Base-by-base conservation (phyloP, 2,329 filamentous ascomycete genomes). In the Moelleriella libera region DNA sequence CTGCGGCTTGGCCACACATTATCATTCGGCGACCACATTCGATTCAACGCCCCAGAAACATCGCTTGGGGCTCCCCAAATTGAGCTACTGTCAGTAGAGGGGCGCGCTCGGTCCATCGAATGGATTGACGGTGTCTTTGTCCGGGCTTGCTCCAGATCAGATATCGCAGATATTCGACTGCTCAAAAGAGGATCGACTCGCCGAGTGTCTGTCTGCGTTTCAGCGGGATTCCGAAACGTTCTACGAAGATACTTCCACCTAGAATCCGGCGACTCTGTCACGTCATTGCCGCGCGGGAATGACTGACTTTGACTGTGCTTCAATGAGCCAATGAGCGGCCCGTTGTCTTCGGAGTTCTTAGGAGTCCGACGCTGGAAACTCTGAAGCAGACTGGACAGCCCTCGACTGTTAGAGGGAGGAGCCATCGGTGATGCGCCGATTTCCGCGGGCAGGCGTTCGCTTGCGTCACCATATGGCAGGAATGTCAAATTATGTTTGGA, bases 221-320 rank as follows among this genome's bases (percentile, higher is more conserved):
- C 2, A 68, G 66, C 0, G 68, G 72, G 74, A 56, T 72, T 75
- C 21, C 75, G 69, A 50, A 71, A 72, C 57, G 79, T 80, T 75
- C 75, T 85, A 49, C 50, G 49, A n/a, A 74, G 71, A 43, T 81
- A 70, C 40, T 75, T 71, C 29, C 78, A 76, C 62, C 67, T 77
- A 61, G 60, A 77, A 51, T 57, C 70, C 60, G 65, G 64, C 52
- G 58, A 67, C 57, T 74, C 83, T 54, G 61, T 62, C 10, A 80
- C 78, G 28, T 76, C 84, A 51, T 65, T 65, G 50, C 74, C 72
- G 14, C 76, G 69, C 5, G 86, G 86, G 53, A 92, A 79, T 0
- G 86, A 90, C 58, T 87, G 84, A 56, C 84, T 88, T 59, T 90
- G 84, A 0, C 77, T 75, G 31, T 76, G 66, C 57, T 85, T 86